Percentiles rank a stretch among this genome's conserved stretches.
phyloP scores from a whole-genome alignment of 345 rosid genomes.

The Heritiera fomes region DNA sequence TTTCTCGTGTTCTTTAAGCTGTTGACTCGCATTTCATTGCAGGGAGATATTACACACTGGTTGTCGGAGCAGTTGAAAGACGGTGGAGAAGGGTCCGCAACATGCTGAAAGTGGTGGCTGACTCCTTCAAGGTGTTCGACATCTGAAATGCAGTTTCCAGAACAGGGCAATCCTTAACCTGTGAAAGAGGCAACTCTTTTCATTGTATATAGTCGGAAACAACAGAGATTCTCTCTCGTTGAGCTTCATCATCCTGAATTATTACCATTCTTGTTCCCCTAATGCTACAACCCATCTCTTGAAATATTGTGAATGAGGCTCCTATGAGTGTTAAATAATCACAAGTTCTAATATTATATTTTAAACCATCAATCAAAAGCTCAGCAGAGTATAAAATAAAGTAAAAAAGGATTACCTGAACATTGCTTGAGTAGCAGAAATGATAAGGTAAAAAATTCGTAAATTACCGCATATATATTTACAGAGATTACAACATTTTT shows the following conservation, averaged over 20 bases:
- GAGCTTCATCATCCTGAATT: background rate
- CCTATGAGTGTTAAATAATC: background rate
- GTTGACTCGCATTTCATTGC: constrained; percentile 10
- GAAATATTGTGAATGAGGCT: background rate
- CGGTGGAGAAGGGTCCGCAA: constrained; percentile 66
- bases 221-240: background rate
- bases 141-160: constrained; percentile 33
- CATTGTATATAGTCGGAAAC: background rate
- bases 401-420: background rate
- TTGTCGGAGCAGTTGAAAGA: constrained; percentile 72
- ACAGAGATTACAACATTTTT: constrained; percentile 43
- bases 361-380: background rate
- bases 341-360: background rate
- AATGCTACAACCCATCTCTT: background rate
- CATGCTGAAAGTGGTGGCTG: constrained; percentile 72
- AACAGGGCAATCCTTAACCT: background rate
- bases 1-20: background rate
- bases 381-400: background rate
- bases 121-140: constrained; percentile 67
- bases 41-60: constrained; percentile 78
- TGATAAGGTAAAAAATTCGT: background rate
- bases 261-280: background rate
- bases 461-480: constrained; percentile 31
- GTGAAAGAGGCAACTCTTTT: background rate
- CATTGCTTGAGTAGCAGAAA: background rate